A percentile compares a stretch with the other conserved stretches of the same genome.
These are phyloP conservation scores for Plasmodium reichenowi DNA, from an alignment of 169 alveolate genomes.

Conservation along the genomic window DNA sequence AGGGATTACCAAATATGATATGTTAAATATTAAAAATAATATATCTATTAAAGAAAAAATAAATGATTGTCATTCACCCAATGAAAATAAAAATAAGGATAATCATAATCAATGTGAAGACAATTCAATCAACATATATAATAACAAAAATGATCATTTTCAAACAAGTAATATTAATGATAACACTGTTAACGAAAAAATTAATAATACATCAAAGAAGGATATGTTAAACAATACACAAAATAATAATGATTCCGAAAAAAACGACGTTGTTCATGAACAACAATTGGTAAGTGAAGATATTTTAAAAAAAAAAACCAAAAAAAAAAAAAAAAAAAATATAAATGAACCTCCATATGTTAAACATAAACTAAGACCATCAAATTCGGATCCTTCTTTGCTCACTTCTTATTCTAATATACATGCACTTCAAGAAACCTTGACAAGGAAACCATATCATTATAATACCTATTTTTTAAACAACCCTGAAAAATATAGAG, in stretches of 20 bases:
- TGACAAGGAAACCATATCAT: slow-evolving; percentile 81
- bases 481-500: slow-evolving; percentile 69
- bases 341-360: slow-evolving; percentile 78
- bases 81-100: no score
- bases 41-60: no score
- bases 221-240: no score
- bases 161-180: no score
- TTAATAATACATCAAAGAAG: no score
- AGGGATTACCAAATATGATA: no score
- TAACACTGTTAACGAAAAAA: no score
- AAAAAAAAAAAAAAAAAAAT: slow-evolving; percentile 29
- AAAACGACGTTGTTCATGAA: no score
- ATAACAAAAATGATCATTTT: neutral
- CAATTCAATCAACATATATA: neutral
- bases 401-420: slow-evolving; percentile 80
- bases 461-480: slow-evolving; percentile 71
- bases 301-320: neutral
- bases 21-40: no score
- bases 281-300: neutral
- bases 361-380: slow-evolving; percentile 78
- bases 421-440: slow-evolving; percentile 83
- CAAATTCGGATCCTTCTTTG: slow-evolving; percentile 83
- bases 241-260: no score
- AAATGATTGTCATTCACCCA: no score
- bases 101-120: no score